Evolutionary conservation across 1,139 yeast species (phyloP).

Genomic region (Trichomonascaceae sp.): DNA sequence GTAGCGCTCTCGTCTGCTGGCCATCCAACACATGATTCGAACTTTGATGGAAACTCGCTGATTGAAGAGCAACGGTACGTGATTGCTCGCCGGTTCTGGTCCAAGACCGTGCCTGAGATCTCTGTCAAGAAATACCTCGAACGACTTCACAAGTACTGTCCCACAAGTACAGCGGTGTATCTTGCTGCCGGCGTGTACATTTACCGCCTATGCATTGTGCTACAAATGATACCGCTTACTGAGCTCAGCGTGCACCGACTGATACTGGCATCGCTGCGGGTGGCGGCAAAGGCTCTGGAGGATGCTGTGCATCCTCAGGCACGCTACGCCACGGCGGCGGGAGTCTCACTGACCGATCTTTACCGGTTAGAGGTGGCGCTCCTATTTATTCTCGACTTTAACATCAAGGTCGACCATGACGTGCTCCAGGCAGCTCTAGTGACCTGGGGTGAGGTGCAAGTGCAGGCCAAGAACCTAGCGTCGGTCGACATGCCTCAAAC

Average conservation of each 20-base stretch:
- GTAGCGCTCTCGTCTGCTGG: too few relatives aligned
- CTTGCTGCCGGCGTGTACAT: conserved; percentile 28
- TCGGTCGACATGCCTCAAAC: neutral
- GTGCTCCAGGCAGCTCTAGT: conserved; percentile 17
- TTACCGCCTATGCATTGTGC: conserved; percentile 23
- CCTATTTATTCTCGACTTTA: conserved; percentile 28
- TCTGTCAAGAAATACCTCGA: conserved; percentile 26
- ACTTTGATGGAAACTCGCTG: neutral
- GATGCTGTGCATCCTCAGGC: conserved; percentile 39
- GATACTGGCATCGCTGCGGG: conserved; percentile 34
- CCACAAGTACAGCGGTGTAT: conserved; percentile 32
- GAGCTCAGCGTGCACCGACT: conserved; percentile 35
- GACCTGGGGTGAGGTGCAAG: conserved; percentile 13
- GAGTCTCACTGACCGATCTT: conserved; percentile 33
- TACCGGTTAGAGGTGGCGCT: conserved; percentile 36
- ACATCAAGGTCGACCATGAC: conserved; percentile 22
- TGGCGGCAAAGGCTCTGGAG: conserved; percentile 39
- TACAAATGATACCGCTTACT: conserved; percentile 26
- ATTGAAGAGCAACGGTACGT: conserved; percentile 10
- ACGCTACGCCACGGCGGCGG: conserved; percentile 41
- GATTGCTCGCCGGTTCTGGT: conserved; percentile 27
- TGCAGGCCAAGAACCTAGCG: conserved; percentile 8
- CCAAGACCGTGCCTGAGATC: conserved; percentile 27
- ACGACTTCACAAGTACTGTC: conserved; percentile 32
- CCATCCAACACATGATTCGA: too few relatives aligned